Conservation (phyloP, 306 rosid species). For the Vachellia collinsii region DNA sequence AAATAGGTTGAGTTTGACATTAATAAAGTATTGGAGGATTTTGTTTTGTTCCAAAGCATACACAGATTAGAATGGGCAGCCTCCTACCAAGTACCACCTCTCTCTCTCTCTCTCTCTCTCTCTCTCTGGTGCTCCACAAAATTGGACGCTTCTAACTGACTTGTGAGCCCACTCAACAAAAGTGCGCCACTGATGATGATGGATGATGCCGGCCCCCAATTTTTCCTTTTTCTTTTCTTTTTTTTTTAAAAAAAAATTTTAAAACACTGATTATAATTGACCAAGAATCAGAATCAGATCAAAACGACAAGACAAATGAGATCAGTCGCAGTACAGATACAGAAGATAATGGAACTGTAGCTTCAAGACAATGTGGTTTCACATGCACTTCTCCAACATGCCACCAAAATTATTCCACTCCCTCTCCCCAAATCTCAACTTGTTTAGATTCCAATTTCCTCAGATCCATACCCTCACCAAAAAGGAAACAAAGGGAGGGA, state of each 20-base stretch:
- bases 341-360: background rate
- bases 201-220: background rate
- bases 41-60: background rate
- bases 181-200: background rate
- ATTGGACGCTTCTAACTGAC: conserved; percentile 25
- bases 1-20: background rate
- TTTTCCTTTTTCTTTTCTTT: background rate
- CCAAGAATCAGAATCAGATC: background rate
- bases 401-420: background rate
- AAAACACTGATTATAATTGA: background rate
- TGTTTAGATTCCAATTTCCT: background rate
- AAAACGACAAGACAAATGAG: background rate
- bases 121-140: conserved; percentile 4
- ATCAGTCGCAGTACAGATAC: background rate
- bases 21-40: background rate
- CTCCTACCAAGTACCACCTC: background rate
- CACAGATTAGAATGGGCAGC: background rate
- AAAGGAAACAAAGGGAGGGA: background rate
- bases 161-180: background rate
- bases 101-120: background rate
- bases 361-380: background rate
- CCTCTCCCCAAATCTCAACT: background rate
- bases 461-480: background rate
- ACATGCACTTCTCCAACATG: background rate
- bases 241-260: too few species aligned